Percentiles rank a stretch among this genome's conserved stretches.
Conservation (phyloP, 2,329 filamentous ascomycete species). For the Atkinsonella hypoxylon region DNA sequence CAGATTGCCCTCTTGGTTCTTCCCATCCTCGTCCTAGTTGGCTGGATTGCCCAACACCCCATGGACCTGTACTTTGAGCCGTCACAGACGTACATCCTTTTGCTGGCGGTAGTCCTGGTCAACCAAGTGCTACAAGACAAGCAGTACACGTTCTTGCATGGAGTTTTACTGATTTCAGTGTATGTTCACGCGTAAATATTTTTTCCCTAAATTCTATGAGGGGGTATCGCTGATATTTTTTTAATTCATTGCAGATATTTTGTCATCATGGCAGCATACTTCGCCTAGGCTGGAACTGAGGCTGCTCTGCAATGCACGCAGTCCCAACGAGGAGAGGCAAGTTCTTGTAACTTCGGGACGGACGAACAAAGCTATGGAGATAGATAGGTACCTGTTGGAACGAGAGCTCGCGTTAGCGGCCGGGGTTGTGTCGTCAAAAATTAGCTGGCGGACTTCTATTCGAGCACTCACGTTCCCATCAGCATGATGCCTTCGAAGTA, state of each 20-base stretch:
- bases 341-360: slow-evolving; percentile 5
- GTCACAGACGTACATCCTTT: slow-evolving; percentile 9
- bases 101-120: slow-evolving; percentile 9
- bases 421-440: not conserved
- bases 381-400: slow-evolving; percentile 8
- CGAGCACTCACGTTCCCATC: slow-evolving; percentile 9
- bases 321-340: not conserved
- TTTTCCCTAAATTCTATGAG: not conserved
- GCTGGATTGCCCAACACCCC: slow-evolving; percentile 4
- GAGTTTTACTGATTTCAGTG: slow-evolving; percentile 9
- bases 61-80: slow-evolving; percentile 10
- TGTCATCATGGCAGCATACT: slow-evolving; percentile 4
- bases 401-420: not conserved
- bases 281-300: not conserved
- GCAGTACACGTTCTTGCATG: slow-evolving; percentile 10
- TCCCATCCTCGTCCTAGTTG: slow-evolving; percentile 8
- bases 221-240: not conserved
- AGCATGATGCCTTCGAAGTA: slow-evolving; percentile 11
- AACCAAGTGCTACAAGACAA: slow-evolving; percentile 10
- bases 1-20: slow-evolving; percentile 10
- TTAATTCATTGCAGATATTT: not conserved
- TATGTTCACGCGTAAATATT: slow-evolving; percentile 2
- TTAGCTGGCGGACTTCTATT: not conserved
- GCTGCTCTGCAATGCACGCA: not conserved
- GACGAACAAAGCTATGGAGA: slow-evolving; percentile 8